A percentile compares a stretch with the other conserved stretches of the same genome.
Conservation (phyloP, 768 basidiomycete genomes). For the Tylopilus plumbeoviolaceoides region DNA sequence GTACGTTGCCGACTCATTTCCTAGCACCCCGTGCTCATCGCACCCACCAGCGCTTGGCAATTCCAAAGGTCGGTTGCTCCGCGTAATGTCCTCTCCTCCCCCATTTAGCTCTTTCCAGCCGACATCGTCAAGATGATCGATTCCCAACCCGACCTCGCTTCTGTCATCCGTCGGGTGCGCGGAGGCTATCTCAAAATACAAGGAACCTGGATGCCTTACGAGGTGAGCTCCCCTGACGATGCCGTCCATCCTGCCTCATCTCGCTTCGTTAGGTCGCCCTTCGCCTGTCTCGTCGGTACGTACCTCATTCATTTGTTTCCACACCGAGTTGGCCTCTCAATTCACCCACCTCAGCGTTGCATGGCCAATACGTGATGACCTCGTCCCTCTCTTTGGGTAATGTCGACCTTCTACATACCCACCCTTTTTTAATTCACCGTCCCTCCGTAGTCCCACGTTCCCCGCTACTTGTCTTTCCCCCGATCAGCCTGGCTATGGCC, state of each 20-base stretch:
- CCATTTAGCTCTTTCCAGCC: conserved; percentile 43
- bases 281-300: conserved; percentile 73
- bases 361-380: conserved; percentile 82
- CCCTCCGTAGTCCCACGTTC: conserved; percentile 63
- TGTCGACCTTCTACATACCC: conserved; percentile 11
- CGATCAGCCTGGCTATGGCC: conserved; percentile 83
- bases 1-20: conserved; percentile 35
- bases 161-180: conserved; percentile 76
- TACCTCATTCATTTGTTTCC: conserved; percentile 19
- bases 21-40: conserved; percentile 9
- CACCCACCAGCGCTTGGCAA: conserved; percentile 65
- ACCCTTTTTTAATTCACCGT: conserved; percentile 15
- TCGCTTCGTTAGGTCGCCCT: conserved; percentile 60
- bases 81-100: conserved; percentile 7
- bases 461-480: conserved; percentile 80
- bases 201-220: conserved; percentile 93
- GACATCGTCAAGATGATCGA: conserved; percentile 94
- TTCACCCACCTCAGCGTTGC: conserved; percentile 56
- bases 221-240: conserved; percentile 43
- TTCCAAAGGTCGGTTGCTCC: conserved; percentile 63
- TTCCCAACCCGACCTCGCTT: conserved; percentile 82
- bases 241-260: conserved; percentile 19
- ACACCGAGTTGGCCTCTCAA: conserved; percentile 7
- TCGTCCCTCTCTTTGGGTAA: conserved; percentile 86
- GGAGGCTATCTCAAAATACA: conserved; percentile 91